Percentiles rank a stretch among this genome's conserved stretches.
These are phyloP conservation scores for Phialophora verrucosa DNA, from an alignment of 2,329 filamentous ascomycete species.

Conservation along the genomic window DNA sequence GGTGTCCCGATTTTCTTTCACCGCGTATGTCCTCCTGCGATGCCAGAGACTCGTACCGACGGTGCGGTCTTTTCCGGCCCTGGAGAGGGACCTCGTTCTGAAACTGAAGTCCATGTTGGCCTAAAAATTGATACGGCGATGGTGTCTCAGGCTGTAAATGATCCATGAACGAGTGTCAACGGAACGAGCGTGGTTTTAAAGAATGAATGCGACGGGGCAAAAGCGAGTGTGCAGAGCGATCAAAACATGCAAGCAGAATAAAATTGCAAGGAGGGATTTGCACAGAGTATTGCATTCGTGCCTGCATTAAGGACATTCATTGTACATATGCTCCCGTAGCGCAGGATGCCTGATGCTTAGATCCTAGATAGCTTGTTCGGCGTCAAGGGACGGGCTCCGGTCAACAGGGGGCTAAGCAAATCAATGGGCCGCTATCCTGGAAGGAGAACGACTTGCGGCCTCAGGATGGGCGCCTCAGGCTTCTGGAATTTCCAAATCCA, in stretches of 20 bases:
- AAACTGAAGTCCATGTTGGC: not conserved
- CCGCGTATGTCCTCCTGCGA: not conserved
- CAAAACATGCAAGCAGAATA: not conserved
- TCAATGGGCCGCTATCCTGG: not conserved
- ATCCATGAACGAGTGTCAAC: not conserved
- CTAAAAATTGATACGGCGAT: not conserved
- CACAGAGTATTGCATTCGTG: not conserved
- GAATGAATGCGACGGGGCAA: not conserved
- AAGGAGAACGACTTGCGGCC: not conserved
- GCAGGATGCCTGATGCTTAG: not conserved
- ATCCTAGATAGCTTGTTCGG: not conserved
- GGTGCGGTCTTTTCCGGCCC: not conserved
- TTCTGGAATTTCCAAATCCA: not conserved
- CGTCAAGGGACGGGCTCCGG: not conserved
- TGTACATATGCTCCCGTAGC: not conserved
- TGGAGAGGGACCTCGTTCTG: constrained; percentile 5
- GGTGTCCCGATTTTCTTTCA: not conserved
- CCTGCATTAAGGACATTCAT: not conserved
- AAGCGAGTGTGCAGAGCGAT: not conserved
- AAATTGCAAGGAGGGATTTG: not conserved
- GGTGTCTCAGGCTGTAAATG: not conserved
- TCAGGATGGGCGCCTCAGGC: not conserved
- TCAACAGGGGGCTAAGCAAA: not conserved
- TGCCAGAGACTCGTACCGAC: not conserved
- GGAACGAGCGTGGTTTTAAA: not conserved